Evolutionary conservation across 2,329 filamentous ascomycete genomes (phyloP), one percentile per base, ranked within the genome.

Genomic region (Colletotrichum sp.): DNA sequence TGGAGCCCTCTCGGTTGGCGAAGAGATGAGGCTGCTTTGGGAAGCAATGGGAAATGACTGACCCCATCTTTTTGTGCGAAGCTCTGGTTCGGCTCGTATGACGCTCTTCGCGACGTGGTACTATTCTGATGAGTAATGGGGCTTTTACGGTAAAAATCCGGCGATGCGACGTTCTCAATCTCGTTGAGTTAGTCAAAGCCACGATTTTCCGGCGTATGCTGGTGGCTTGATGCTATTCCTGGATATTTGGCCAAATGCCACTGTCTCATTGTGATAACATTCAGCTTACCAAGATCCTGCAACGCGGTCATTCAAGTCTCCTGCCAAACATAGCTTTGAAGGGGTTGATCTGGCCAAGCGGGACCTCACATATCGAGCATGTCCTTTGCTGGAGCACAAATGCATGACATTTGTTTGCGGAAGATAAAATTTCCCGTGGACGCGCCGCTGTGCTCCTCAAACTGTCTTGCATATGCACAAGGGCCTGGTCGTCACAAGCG

Each of bases 41-140:
- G 64, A 73, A 68, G 59, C 64, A 16, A 24, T 14, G 70, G 70
- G 64, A 75, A 75, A 73, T 75, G 70, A 73, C 55, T 32, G 36
- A 28, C 70, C 60, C 74, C 65, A 64, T 76, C 65, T 74, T 69
- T 48, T 68, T 21, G 64, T 59, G 28, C 26, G 55, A 64, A 69
- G 60, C 26, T 52, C 67, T 68, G 63, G 36, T 48, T 57, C 48
- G 59, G 64, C 59, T 69, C 48, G 63, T 66, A 69, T 60, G 64
- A 69, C 34, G 34, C 65, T 13, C 52, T 65, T 70, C 21, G 63
- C 57, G 34, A 36, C 24, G 43, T 59, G 73, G 52, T 69, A 39
- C 60, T 66, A 14, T 59, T 60, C 59, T 69, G 59, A 34, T 65
- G 43, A 74, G 59, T 63, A n/a, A 76, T 60, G 59, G 70, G 70